Evolutionary conservation across 2,329 filamentous ascomycete species (phyloP).

Genomic region (Talaromyces sp.): DNA sequence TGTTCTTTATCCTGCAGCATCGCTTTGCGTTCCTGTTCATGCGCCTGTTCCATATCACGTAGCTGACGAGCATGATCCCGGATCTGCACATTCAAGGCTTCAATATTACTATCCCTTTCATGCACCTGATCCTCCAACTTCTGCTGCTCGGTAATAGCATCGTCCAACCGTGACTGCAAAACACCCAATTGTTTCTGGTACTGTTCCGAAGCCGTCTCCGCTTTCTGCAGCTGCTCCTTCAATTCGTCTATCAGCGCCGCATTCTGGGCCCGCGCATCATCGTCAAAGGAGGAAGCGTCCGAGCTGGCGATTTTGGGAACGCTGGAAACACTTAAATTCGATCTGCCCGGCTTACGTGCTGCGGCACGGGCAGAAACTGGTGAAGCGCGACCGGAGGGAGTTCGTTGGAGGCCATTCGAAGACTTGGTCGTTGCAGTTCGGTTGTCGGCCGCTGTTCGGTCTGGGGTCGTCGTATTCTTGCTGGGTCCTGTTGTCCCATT

Average conservation of each 20-base stretch:
- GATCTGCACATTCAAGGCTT: slow-evolving; percentile 78
- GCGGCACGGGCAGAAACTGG: slow-evolving; percentile 71
- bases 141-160: slow-evolving; percentile 75
- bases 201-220: slow-evolving; percentile 73
- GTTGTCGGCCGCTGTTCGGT: slow-evolving; percentile 31
- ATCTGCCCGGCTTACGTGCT: slow-evolving; percentile 55
- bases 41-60: slow-evolving; percentile 87
- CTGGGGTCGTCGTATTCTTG: slow-evolving; percentile 50
- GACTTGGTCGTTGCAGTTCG: slow-evolving; percentile 36
- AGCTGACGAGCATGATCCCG: slow-evolving; percentile 78
- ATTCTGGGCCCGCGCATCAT: slow-evolving; percentile 75
- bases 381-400: slow-evolving; percentile 60
- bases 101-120: slow-evolving; percentile 79
- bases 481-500: slow-evolving; percentile 18
- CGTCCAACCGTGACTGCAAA: slow-evolving; percentile 80
- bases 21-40: slow-evolving; percentile 82
- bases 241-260: slow-evolving; percentile 77
- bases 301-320: slow-evolving; percentile 41
- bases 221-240: slow-evolving; percentile 75
- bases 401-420: slow-evolving; percentile 53
- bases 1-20: slow-evolving; percentile 92
- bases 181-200: slow-evolving; percentile 81
- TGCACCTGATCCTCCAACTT: slow-evolving; percentile 85
- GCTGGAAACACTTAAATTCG: slow-evolving; percentile 43
- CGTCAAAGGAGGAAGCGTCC: slow-evolving; percentile 54